phyloP scores from a whole-genome alignment of 148 eudicot species.

The Talinum fruticosum region DNA sequence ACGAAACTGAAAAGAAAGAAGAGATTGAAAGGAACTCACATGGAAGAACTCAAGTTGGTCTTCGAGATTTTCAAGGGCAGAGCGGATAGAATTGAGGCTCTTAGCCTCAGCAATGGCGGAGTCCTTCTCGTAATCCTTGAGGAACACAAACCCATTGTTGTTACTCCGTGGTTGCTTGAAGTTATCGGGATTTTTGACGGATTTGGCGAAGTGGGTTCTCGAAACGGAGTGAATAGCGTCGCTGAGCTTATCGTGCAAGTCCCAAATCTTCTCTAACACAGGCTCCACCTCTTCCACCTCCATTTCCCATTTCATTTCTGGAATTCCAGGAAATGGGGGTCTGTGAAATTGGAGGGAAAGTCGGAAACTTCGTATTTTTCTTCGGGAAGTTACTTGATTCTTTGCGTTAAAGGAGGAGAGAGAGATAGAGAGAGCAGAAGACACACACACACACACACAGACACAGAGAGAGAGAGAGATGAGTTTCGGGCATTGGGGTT shows the following conservation, averaged over 20 bases:
- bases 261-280: slow-evolving; percentile 82
- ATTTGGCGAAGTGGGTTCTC: slow-evolving; percentile 65
- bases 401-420: neutral
- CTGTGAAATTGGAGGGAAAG: slow-evolving; percentile 23
- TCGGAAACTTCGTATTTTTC: neutral
- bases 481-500: neutral
- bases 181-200: slow-evolving; percentile 25
- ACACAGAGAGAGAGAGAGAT: neutral
- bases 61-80: slow-evolving; percentile 86
- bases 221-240: slow-evolving; percentile 88
- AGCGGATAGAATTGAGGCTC: slow-evolving; percentile 76
- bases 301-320: slow-evolving; percentile 51
- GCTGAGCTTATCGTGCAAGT: slow-evolving; percentile 87
- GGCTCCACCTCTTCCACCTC: slow-evolving; percentile 70
- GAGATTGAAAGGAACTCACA: slow-evolving; percentile 36
- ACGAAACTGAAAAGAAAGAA: neutral
- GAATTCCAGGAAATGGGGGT: neutral
- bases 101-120: slow-evolving; percentile 71
- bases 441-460: too few relatives aligned
- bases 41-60: slow-evolving; percentile 90
- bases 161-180: slow-evolving; percentile 9
- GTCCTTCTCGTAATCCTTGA: slow-evolving; percentile 60
- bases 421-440: neutral
- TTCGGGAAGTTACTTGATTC: neutral
- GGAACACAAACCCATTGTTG: slow-evolving; percentile 53